These are phyloP conservation scores for Amylocystis lapponica DNA, from an alignment of 768 basidiomycete genomes.

Conservation along the genomic window DNA sequence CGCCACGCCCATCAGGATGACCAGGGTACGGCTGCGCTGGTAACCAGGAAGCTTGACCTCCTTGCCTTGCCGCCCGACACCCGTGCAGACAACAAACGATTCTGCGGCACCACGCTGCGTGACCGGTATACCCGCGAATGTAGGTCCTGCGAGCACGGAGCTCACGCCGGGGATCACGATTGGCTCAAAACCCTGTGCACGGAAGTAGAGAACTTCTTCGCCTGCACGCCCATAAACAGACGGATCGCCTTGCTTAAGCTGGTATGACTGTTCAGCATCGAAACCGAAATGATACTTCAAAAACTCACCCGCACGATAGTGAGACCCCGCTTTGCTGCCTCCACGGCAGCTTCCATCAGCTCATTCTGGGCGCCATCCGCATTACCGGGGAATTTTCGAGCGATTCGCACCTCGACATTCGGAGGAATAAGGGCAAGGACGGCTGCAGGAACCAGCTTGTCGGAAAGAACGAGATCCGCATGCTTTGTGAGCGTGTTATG, in stretches of 20 bases:
- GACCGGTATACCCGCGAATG: conserved; percentile 86
- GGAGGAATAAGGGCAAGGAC: conserved; percentile 82
- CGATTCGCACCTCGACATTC: conserved; percentile 72
- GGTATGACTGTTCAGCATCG: conserved; percentile 1
- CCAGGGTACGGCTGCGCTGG: conserved; percentile 70
- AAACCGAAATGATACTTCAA: neutral
- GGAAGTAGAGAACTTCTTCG: conserved; percentile 92
- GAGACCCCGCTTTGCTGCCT: conserved; percentile 71
- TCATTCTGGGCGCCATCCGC: conserved; percentile 92
- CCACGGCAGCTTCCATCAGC: conserved; percentile 89
- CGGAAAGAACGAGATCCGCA: conserved; percentile 87
- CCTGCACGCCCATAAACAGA: conserved; percentile 91
- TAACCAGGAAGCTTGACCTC: conserved; percentile 85
- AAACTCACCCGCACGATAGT: conserved; percentile 78
- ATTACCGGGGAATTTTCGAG: conserved; percentile 96
- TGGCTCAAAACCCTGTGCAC: conserved; percentile 76
- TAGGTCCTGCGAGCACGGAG: conserved; percentile 86
- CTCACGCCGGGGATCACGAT: conserved; percentile 86
- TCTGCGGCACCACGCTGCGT: conserved; percentile 95
- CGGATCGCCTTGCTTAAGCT: conserved; percentile 98
- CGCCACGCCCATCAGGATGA: conserved; percentile 95
- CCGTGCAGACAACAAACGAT: conserved; percentile 85
- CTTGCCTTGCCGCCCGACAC: conserved; percentile 84
- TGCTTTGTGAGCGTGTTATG: conserved; percentile 71
- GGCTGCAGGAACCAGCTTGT: conserved; percentile 91